phyloP scores from a whole-genome alignment of 129 eudicot species.

The Lactuca saligna region DNA sequence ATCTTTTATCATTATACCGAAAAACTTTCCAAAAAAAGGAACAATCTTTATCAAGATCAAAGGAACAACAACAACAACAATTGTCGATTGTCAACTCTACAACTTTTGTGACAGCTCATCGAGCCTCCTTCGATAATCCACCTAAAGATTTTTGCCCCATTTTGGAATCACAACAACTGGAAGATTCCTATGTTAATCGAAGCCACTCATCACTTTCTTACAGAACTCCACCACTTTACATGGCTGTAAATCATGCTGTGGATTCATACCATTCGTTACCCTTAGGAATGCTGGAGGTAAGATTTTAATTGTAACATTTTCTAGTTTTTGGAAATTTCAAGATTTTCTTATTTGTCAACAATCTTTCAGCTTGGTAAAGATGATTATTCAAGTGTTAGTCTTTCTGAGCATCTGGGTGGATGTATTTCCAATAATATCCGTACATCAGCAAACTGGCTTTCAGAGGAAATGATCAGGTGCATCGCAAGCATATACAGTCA shows the following conservation, averaged over 20 bases:
- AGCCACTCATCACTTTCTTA: constrained; percentile 81
- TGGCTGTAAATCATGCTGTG: constrained; percentile 46
- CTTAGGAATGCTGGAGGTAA: constrained; percentile 75
- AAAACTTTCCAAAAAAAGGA: constrained; percentile 42
- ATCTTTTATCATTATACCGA: constrained; percentile 73
- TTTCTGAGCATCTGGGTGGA: constrained; percentile 51
- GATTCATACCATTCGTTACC: constrained; percentile 80
- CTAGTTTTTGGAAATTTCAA: neutral
- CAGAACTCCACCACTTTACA: constrained; percentile 52
- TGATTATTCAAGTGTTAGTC: constrained; percentile 44
- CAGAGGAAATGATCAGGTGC: constrained; percentile 87
- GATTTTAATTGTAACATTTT: neutral
- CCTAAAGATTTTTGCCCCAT: constrained; percentile 28
- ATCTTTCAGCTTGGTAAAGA: constrained; percentile 44
- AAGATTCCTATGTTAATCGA: constrained; percentile 55
- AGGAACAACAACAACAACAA: constrained; percentile 29
- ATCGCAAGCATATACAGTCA: constrained; percentile 61
- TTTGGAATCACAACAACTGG: constrained; percentile 37
- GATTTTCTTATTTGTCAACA: constrained; percentile 2
- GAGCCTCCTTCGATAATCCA: constrained; percentile 28
- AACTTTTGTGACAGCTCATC: constrained; percentile 18
- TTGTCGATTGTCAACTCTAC: constrained; percentile 22
- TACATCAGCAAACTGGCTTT: constrained; percentile 63
- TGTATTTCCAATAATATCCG: constrained; percentile 28
- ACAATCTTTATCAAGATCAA: constrained; percentile 33